These are phyloP conservation scores for Fusarium scirpi DNA, from an alignment of 2,329 filamentous ascomycete genomes.

Conservation along the genomic window DNA sequence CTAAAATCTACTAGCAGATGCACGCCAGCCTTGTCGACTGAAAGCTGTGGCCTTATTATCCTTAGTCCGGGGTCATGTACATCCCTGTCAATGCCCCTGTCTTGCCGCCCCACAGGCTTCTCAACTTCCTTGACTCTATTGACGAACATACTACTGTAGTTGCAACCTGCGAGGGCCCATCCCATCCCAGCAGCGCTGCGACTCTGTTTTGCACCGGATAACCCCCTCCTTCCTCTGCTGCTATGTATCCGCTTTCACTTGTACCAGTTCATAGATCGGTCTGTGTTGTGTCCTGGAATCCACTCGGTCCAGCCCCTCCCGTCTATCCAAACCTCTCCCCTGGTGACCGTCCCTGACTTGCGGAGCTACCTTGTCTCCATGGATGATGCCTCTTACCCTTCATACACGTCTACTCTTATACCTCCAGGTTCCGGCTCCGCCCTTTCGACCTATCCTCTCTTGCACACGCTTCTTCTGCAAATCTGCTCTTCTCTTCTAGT, in stretches of 20 bases:
- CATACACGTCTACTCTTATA: constrained; percentile 49
- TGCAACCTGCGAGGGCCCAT: constrained; percentile 38
- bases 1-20: constrained; percentile 21
- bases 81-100: constrained; percentile 36
- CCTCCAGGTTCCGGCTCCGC: constrained; percentile 48
- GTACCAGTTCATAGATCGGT: constrained; percentile 47
- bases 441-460: constrained; percentile 40
- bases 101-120: constrained; percentile 35
- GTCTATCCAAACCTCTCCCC: constrained; percentile 45
- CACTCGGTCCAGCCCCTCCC: constrained; percentile 46
- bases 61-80: constrained; percentile 42
- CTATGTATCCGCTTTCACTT: constrained; percentile 34
- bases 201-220: constrained; percentile 43
- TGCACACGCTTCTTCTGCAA: constrained; percentile 40
- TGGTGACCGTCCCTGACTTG: constrained; percentile 44
- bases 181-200: constrained; percentile 41
- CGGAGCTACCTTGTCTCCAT: constrained; percentile 44
- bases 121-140: constrained; percentile 44
- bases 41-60: constrained; percentile 45
- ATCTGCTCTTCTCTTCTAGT: constrained; percentile 43
- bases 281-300: constrained; percentile 44
- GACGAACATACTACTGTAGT: constrained; percentile 42
- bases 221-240: constrained; percentile 25
- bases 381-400: constrained; percentile 48
- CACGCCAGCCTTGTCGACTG: constrained; percentile 40